phyloP scores from a whole-genome alignment of 345 rosid genomes.

The Salix udensis region DNA sequence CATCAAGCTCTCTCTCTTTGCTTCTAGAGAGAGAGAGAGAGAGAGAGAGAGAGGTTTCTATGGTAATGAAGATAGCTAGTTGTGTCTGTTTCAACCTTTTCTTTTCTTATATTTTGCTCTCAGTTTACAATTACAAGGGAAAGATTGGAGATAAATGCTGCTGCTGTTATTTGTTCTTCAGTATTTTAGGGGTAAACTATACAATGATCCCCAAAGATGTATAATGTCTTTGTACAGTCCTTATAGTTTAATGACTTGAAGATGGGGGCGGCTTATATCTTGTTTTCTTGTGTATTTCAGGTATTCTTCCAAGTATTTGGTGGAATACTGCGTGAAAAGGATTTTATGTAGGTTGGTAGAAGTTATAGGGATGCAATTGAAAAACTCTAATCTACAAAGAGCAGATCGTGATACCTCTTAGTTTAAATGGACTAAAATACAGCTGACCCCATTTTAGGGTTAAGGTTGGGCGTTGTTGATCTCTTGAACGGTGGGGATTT shows the following conservation, averaged over 20 bases:
- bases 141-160: neutral
- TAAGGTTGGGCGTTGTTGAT: neutral
- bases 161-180: neutral
- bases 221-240: neutral
- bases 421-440: neutral
- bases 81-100: neutral
- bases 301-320: neutral
- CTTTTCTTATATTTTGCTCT: neutral
- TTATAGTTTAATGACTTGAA: neutral
- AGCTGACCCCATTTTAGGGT: neutral
- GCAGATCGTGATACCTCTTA: neutral
- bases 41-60: too few species aligned
- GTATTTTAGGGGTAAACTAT: neutral
- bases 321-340: too few species aligned
- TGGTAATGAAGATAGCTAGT: neutral
- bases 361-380: too few species aligned
- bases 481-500: slow-evolving; percentile 8
- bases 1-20: neutral
- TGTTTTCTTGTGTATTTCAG: neutral
- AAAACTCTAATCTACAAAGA: neutral
- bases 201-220: neutral
- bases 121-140: neutral
- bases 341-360: too few species aligned
- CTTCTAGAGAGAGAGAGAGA: neutral
- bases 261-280: neutral